A percentile compares a stretch with the other conserved stretches of the same genome.
Conservation (phyloP, 1,139 yeast genomes). For the Candida labiduridarum region DNA sequence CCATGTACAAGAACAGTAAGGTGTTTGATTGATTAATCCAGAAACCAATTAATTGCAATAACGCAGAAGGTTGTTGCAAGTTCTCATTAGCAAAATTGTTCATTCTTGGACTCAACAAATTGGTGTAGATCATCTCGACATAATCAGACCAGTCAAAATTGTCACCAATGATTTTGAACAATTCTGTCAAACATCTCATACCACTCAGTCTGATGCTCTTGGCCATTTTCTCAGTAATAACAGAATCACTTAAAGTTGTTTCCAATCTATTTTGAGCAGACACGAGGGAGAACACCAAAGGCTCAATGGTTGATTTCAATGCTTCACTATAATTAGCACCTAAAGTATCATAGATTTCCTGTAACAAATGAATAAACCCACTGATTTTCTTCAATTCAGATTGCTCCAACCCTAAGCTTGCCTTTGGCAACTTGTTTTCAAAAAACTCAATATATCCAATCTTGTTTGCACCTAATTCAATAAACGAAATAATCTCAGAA, state of each 20-base stretch:
- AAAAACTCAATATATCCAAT: conserved; percentile 46
- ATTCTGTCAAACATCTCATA: conserved; percentile 54
- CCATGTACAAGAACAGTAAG: conserved; percentile 55
- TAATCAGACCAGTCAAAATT: conserved; percentile 59
- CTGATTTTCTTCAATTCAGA: conserved; percentile 51
- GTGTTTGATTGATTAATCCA: conserved; percentile 60
- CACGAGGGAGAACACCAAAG: conserved; percentile 60
- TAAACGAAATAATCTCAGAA: conserved; percentile 57
- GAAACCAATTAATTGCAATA: conserved; percentile 65
- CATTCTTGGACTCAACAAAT: conserved; percentile 68
- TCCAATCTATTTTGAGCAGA: conserved; percentile 54
- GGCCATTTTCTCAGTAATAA: conserved; percentile 44
- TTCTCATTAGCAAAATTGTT: conserved; percentile 70
- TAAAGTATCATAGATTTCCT: conserved; percentile 62
- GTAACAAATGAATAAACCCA: conserved; percentile 73
- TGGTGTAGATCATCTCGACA: conserved; percentile 51
- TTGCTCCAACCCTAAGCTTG: conserved; percentile 32
- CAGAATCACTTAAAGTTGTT: conserved; percentile 20
- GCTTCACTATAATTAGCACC: conserved; percentile 60
- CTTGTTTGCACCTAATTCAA: conserved; percentile 62
- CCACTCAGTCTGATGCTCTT: conserved; percentile 62
- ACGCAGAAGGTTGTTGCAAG: conserved; percentile 78
- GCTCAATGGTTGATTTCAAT: conserved; percentile 55
- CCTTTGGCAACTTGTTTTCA: conserved; percentile 13
- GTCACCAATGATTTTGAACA: conserved; percentile 53